phyloP scores from a whole-genome alignment of 1,284 basidiomycete genomes.

The Cutaneotrichosporon sp. region DNA sequence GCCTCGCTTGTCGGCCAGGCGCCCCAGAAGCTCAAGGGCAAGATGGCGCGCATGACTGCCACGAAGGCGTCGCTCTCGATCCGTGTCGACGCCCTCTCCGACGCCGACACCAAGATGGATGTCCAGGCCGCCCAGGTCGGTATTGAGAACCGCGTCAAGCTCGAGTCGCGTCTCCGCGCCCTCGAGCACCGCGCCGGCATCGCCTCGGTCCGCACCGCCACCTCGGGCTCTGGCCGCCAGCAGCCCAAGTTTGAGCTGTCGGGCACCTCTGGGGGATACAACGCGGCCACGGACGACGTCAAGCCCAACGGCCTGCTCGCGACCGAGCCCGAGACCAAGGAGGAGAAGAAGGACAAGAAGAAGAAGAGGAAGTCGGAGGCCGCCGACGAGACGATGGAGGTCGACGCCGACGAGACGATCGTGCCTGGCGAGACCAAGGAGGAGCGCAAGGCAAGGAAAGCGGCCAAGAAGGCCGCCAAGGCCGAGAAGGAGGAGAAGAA shows the following conservation, averaged over 20 bases:
- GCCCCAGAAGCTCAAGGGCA: slow-evolving; percentile 97
- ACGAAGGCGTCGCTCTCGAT: slow-evolving; percentile 96
- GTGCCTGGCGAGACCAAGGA: slow-evolving; percentile 56
- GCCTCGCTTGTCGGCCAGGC: slow-evolving; percentile 96
- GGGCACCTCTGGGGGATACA: slow-evolving; percentile 70
- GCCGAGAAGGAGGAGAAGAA: slow-evolving; percentile 44
- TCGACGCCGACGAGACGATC: slow-evolving; percentile 51
- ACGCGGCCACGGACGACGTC: slow-evolving; percentile 74
- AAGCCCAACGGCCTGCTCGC: slow-evolving; percentile 62
- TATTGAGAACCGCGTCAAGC: slow-evolving; percentile 87
- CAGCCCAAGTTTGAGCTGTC: slow-evolving; percentile 72
- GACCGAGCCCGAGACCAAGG: slow-evolving; percentile 72
- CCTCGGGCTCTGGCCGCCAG: slow-evolving; percentile 61
- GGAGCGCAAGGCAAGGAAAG: slow-evolving; percentile 64
- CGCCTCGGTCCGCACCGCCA: slow-evolving; percentile 64
- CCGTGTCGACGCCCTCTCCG: slow-evolving; percentile 93
- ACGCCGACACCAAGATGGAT: slow-evolving; percentile 86
- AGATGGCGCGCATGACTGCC: slow-evolving; percentile 99
- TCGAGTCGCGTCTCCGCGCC: slow-evolving; percentile 88
- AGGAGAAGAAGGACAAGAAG: slow-evolving; percentile 75
- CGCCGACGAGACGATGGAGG: slow-evolving; percentile 52
- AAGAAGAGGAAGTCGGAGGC: slow-evolving; percentile 63
- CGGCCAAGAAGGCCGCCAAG: slow-evolving; percentile 53
- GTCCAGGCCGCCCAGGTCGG: slow-evolving; percentile 79
- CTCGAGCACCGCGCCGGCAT: slow-evolving; percentile 81